Evolutionary conservation across 306 rosid genomes (phyloP).

Genomic region (Trifolium pratense): DNA sequence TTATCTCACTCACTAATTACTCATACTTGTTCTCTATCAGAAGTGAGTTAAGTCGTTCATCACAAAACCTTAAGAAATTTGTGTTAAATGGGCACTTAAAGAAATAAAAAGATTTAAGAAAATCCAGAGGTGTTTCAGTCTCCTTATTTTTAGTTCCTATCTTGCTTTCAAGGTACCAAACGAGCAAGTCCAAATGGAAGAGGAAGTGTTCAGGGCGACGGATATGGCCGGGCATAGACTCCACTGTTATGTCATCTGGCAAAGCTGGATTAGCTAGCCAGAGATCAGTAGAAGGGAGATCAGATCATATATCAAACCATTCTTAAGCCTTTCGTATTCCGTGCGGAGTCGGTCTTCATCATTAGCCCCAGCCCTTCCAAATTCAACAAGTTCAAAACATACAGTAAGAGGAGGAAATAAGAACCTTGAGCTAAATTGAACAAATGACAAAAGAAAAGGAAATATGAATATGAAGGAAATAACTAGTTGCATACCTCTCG

Average conservation of each 20-base stretch:
- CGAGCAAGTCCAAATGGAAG: neutral
- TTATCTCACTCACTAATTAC: too few relatives aligned
- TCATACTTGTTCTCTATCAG: too few relatives aligned
- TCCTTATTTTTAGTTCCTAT: neutral
- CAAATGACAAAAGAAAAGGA: too few relatives aligned
- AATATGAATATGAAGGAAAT: too few relatives aligned
- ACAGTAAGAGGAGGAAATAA: too few relatives aligned
- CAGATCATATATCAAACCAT: neutral
- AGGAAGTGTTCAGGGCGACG: neutral
- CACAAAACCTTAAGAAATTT: neutral
- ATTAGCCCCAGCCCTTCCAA: neutral
- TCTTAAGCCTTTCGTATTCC: neutral
- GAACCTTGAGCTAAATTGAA: too few relatives aligned
- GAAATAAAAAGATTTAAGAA: neutral
- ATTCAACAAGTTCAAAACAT: too few relatives aligned
- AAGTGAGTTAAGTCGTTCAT: neutral
- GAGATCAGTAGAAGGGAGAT: neutral
- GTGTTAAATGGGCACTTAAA: neutral
- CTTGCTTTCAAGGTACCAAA: neutral
- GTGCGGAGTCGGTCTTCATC: neutral
- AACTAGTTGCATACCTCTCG: too few relatives aligned
- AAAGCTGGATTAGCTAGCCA: neutral
- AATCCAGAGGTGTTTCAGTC: neutral
- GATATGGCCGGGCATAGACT: neutral
- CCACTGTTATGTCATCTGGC: neutral